These are phyloP conservation scores for Hamamelis virginiana DNA, from an alignment of 164 flowering plant genomes.

Conservation along the genomic window DNA sequence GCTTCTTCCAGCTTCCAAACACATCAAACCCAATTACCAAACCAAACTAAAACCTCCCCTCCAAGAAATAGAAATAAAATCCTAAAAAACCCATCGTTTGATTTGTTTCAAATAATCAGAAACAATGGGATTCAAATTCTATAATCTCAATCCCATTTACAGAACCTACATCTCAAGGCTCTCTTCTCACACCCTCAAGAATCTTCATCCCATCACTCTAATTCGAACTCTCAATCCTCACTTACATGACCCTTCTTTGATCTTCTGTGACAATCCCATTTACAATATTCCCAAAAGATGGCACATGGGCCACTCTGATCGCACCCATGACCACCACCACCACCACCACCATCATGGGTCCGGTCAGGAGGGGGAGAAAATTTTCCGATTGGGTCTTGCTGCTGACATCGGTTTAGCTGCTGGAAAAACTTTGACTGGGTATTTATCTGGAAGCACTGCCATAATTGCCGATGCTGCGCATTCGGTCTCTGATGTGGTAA, in stretches of 20 bases:
- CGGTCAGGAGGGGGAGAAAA: slow-evolving; percentile 51
- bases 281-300: slow-evolving; percentile 47
- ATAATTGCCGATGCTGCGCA: slow-evolving; percentile 96
- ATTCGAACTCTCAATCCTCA: slow-evolving; percentile 13
- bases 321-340: slow-evolving; percentile 21
- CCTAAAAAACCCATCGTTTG: too few species aligned
- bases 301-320: slow-evolving; percentile 66
- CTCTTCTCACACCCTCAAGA: slow-evolving; percentile 9
- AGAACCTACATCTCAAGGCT: slow-evolving; percentile 24
- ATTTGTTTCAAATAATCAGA: too few species aligned
- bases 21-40: too few species aligned
- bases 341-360: slow-evolving; percentile 17
- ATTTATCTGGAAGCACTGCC: slow-evolving; percentile 87
- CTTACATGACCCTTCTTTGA: slow-evolving; percentile 3
- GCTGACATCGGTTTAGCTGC: slow-evolving; percentile 70
- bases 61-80: too few species aligned
- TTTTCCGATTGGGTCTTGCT: slow-evolving; percentile 76
- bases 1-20: too few species aligned
- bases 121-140: slow-evolving; percentile 37
- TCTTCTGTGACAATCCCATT: slow-evolving; percentile 23
- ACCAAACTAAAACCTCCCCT: too few species aligned
- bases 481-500: slow-evolving; percentile 91
- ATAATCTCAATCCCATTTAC: slow-evolving; percentile 25
- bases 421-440: slow-evolving; percentile 80
- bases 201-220: not conserved